Evolutionary conservation across 2,329 filamentous ascomycete genomes (phyloP), one percentile per base, ranked within the genome.

Genomic region (Pseudogymnoascus sp.): DNA sequence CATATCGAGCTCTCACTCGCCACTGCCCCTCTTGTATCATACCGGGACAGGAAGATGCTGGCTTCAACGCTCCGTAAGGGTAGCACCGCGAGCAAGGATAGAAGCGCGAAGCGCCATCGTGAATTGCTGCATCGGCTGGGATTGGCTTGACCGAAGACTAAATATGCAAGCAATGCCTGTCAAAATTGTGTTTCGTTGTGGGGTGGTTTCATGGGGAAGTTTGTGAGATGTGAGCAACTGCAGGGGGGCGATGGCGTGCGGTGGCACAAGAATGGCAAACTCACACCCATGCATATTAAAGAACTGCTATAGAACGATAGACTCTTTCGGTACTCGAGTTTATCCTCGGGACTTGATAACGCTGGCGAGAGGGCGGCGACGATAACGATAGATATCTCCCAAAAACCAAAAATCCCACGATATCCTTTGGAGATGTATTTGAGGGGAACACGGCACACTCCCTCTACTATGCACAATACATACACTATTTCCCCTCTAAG

Each of bases 1-100:
- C 82, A 85, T 65, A 81, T 74, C 5, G 75, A 72, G 65, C 77
- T 82, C 69, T 84, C 81, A 62, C 79, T 82, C 1, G 82, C 79
- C 17, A 83, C 80, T 15, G 81, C 82, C 9, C 82, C 82, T 40
- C 59, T 38, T 61, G 31, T 17, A 19, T 3, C 59, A 19, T 40
- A 19, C 11, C 59, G 33, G 9, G 59, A 61, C 4, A 61, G 19
- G 19, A 40, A 40, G 31, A 73, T 77, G 19, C 75, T 75, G 1
- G 74, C 76, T 1, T 76, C 76, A 0, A 77, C 77, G 75, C 67
- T 78, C 2, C 76, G 75, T 6, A 76, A 77, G 65, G 76, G 75
- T 35, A 78, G 77, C 69, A 78, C 75, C 64, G 69, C 71, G 17
- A 77, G 71, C 70, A 75, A 78, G 66, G 76, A 57, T 33, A 57